These are phyloP conservation scores for Phialophora macrospora DNA, from an alignment of 2,329 filamentous ascomycete genomes.

Conservation along the genomic window DNA sequence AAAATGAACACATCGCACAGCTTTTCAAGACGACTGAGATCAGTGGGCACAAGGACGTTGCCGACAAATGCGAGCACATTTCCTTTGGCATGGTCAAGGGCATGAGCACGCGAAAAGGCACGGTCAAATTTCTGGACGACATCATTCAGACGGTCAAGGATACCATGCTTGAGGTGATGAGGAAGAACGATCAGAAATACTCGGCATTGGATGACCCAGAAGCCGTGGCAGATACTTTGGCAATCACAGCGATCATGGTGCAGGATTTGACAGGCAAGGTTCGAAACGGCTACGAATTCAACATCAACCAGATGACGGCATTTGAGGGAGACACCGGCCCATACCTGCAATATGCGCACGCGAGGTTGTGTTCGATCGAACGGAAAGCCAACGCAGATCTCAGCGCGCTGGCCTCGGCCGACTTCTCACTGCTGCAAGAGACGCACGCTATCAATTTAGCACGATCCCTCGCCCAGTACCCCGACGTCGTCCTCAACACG, in stretches of 20 bases:
- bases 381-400: slow-evolving; percentile 59
- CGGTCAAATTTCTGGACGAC: slow-evolving; percentile 74
- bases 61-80: slow-evolving; percentile 65
- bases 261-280: slow-evolving; percentile 96
- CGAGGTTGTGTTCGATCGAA: slow-evolving; percentile 62
- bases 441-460: slow-evolving; percentile 66
- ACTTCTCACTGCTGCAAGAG: slow-evolving; percentile 66
- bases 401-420: slow-evolving; percentile 58
- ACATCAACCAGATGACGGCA: slow-evolving; percentile 68
- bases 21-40: slow-evolving; percentile 68
- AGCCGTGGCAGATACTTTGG: slow-evolving; percentile 81
- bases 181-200: slow-evolving; percentile 87
- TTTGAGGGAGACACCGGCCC: slow-evolving; percentile 70
- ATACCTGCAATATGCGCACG: slow-evolving; percentile 68
- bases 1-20: slow-evolving; percentile 68
- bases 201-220: slow-evolving; percentile 83
- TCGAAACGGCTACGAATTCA: slow-evolving; percentile 69
- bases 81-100: slow-evolving; percentile 71
- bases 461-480: slow-evolving; percentile 66
- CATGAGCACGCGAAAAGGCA: slow-evolving; percentile 69
- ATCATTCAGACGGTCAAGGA: slow-evolving; percentile 81
- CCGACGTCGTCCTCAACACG: slow-evolving; percentile 67
- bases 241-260: slow-evolving; percentile 95
- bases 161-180: slow-evolving; percentile 98
- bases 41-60: slow-evolving; percentile 65